Evolutionary conservation across 2,329 filamentous ascomycete genomes (phyloP), one percentile per base, ranked within the genome.

Genomic region (Emmonsia crescens): DNA sequence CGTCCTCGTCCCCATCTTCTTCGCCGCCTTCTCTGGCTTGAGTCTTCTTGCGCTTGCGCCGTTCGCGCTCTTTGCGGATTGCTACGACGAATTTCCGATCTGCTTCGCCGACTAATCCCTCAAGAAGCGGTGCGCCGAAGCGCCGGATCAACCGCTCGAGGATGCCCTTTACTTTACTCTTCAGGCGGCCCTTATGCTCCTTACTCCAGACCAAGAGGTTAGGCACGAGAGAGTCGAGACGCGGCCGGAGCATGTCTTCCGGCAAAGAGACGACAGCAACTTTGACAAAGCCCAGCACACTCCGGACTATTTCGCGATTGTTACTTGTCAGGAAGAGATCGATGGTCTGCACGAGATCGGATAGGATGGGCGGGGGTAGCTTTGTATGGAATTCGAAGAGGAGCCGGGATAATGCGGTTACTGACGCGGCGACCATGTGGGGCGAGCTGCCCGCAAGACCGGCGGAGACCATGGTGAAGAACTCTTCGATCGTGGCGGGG

Each of bases 391-490:
- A 99, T 72, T 96, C 89, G 75, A 92, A 97, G 36, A 99, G 83
- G 31, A 96, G 86, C n/a, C 94, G 85, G 16, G 91, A 94, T 44
- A 99, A 83, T 16, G 94, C 93, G 0, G 91, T 97, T 72, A 99
- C 92, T n/a, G 90, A 91, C 0, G 94, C 94, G 6, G 91, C 96
- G 65, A 97, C 92, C 91, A 97, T 96, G 78, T 97, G 93, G 38
- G 94, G 92, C 12, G 91, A 93, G 68, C 87, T 89, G 61, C 92
- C 93, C 1, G 93, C 94, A 60, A 99, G 83, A 77, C 94, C 94
- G 57, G 94, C 94, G 67, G 90, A 96, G 36, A 97, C 89, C 94
- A 99, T 99, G 61, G 93, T 96, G 78, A 97, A 90, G 77, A 91
- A 97, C 75, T 97, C 94, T 70, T 97, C 93, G 44, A 99, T 83